Evolutionary conservation across 2,329 filamentous ascomycete species (phyloP), one percentile per base, ranked within the genome.

Genomic region (Scorias spongiosa): DNA sequence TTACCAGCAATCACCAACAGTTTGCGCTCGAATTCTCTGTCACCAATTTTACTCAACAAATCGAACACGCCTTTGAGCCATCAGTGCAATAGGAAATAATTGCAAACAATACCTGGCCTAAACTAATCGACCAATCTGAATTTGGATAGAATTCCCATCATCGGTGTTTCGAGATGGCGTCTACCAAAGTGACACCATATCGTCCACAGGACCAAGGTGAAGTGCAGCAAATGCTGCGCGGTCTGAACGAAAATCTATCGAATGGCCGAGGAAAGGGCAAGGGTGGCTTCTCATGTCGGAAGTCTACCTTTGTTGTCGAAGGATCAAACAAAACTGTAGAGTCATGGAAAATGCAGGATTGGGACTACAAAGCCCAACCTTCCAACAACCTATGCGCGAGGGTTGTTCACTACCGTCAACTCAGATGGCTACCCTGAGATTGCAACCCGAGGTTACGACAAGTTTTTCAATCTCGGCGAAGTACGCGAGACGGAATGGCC

Each of bases 391-490:
- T 94, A 95, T 61, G 88, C 91, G 5, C 80, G 91, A 43, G 91
- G 91, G 6, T 74, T 98, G 1, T 98, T 98, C 65, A 98, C 88
- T n/a, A 82, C 81, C 37, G 75, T 66, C 50, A 80, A 75, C 49
- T 67, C 72, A 41, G 69, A 75, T 20, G 78, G 78, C 8, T 69
- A 75, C 8, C 67, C 76, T 10, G 85, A 94, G 62, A 95, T 98
- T 53, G 83, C 75, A 1, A 78, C 86, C 41, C 76, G 91, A 54
- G 91, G 91, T 42, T 98, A 98, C 64, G 89, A 98, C 71, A 98
- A 98, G 65, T 98, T 98, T 69, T 98, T 98, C 76, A 98, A 98
- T 55, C 74, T 85, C 36, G 76, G 76, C 42, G 91, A 98, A 65
- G 81, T 93, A 7, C 63, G 68, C 40, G 77, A 82, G 51, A 98